Percentiles rank a stretch among this genome's conserved stretches.
Conservation (phyloP, 495 filamentous ascomycete species). For the Hypoxylon cercidicola region DNA sequence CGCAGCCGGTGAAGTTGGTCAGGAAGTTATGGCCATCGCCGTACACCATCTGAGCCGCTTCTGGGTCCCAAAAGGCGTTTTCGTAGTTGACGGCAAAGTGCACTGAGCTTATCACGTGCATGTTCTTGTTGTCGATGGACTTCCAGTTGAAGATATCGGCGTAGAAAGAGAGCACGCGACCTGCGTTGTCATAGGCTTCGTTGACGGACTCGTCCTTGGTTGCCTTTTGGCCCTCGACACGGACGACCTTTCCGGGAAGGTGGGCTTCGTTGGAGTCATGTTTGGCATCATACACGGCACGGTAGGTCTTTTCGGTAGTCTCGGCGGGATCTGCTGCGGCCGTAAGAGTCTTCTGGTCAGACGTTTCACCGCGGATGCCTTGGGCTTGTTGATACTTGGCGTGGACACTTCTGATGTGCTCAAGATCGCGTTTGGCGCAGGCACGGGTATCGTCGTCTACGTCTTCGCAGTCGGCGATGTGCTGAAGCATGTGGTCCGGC, state of each 20-base stretch:
- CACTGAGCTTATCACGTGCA: constrained; percentile 54
- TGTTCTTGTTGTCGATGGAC: constrained; percentile 56
- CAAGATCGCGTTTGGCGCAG: constrained; percentile 49
- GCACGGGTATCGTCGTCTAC: constrained; percentile 49
- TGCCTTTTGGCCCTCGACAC: constrained; percentile 52
- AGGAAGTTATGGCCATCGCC: constrained; percentile 58
- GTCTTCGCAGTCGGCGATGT: constrained; percentile 48
- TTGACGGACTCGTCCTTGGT: constrained; percentile 48
- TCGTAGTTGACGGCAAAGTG: constrained; percentile 57
- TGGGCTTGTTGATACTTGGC: constrained; percentile 45
- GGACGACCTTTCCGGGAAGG: constrained; percentile 50
- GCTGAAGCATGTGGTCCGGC: constrained; percentile 50
- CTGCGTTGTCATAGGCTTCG: constrained; percentile 54
- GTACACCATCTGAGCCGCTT: constrained; percentile 55
- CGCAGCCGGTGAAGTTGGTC: constrained; percentile 52
- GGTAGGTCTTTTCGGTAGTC: constrained; percentile 44
- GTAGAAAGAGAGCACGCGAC: constrained; percentile 57
- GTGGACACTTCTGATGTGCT: constrained; percentile 44
- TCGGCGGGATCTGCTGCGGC: constrained; percentile 17
- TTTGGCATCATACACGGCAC: constrained; percentile 52
- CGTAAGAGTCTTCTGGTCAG: constrained; percentile 16
- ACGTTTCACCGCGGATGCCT: constrained; percentile 23
- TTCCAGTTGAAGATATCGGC: constrained; percentile 55
- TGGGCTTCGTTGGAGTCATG: constrained; percentile 45
- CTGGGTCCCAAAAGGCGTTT: constrained; percentile 55